phyloP scores from a whole-genome alignment of 2,329 filamentous ascomycete genomes.

The Penicillium sp. region DNA sequence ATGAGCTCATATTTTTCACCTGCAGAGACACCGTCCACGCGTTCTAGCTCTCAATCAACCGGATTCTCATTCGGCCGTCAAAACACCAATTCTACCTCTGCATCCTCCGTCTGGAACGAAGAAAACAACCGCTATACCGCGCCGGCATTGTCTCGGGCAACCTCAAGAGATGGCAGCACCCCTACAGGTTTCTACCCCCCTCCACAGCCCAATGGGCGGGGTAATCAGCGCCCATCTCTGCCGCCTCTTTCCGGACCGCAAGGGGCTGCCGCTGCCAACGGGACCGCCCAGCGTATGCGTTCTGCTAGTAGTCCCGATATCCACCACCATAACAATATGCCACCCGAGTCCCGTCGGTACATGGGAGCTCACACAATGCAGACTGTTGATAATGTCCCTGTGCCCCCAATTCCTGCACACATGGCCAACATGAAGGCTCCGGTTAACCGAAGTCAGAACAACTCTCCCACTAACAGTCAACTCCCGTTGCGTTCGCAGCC shows the following conservation, averaged over 20 bases:
- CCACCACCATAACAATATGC: conserved; percentile 58
- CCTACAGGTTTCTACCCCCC: conserved; percentile 62
- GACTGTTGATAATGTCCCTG: conserved; percentile 60
- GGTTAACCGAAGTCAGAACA: conserved; percentile 75
- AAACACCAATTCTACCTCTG: conserved; percentile 60
- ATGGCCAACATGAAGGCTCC: conserved; percentile 59
- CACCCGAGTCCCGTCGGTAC: conserved; percentile 48
- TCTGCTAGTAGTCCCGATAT: conserved; percentile 97
- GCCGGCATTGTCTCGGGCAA: conserved; percentile 76
- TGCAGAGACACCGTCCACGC: conserved; percentile 64
- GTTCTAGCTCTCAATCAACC: conserved; percentile 49
- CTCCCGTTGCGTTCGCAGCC: conserved; percentile 61
- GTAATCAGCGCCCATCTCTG: conserved; percentile 70
- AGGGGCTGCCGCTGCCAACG: conserved; percentile 54
- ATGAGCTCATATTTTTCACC: conserved; percentile 96
- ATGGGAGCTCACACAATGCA: conserved; percentile 57
- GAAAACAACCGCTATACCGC: conserved; percentile 80
- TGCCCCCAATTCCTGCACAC: conserved; percentile 74
- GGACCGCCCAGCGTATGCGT: conserved; percentile 67
- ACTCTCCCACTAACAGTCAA: conserved; percentile 69
- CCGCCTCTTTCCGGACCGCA: conserved; percentile 63
- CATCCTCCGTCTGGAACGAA: conserved; percentile 60
- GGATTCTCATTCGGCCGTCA: conserved; percentile 81
- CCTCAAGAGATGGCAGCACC: conserved; percentile 73
- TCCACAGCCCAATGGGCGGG: conserved; percentile 60